These are phyloP conservation scores for Bocquillonia castaneifolia DNA, from an alignment of 441 rosid genomes.

Conservation along the genomic window DNA sequence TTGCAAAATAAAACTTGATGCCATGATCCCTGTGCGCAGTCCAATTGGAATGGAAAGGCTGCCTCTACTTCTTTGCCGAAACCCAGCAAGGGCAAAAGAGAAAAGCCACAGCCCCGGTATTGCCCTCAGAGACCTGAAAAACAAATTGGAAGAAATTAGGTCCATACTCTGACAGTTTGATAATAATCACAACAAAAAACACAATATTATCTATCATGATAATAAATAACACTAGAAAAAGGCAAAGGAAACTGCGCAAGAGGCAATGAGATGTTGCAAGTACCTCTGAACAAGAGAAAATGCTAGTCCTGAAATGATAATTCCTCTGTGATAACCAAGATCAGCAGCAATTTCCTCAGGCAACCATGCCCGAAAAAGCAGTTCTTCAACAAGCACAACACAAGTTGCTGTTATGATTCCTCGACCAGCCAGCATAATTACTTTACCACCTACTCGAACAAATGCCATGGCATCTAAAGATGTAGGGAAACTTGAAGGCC, in stretches of 20 bases:
- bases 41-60: slow-evolving; percentile 74
- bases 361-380: slow-evolving; percentile 87
- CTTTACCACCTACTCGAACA: slow-evolving; percentile 40
- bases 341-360: slow-evolving; percentile 78
- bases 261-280: neutral
- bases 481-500: slow-evolving; percentile 51
- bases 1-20: slow-evolving; percentile 58
- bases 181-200: neutral
- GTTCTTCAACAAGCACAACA: slow-evolving; percentile 75
- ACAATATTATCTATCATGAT: neutral
- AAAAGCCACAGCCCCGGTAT: slow-evolving; percentile 80
- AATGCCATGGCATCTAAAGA: slow-evolving; percentile 37
- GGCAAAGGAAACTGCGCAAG: neutral
- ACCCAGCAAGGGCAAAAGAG: slow-evolving; percentile 66
- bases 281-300: slow-evolving; percentile 84
- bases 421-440: slow-evolving; percentile 42
- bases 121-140: slow-evolving; percentile 65
- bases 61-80: slow-evolving; percentile 60
- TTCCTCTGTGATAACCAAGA: slow-evolving; percentile 71
- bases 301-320: slow-evolving; percentile 70
- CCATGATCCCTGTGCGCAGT: slow-evolving; percentile 62
- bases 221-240: neutral
- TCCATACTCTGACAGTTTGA: neutral
- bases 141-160: slow-evolving; percentile 12
- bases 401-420: slow-evolving; percentile 62